A percentile compares a stretch with the other conserved stretches of the same genome.
phyloP scores from a whole-genome alignment of 2,329 filamentous ascomycete genomes.

The Rhytidhysteron rufulum region DNA sequence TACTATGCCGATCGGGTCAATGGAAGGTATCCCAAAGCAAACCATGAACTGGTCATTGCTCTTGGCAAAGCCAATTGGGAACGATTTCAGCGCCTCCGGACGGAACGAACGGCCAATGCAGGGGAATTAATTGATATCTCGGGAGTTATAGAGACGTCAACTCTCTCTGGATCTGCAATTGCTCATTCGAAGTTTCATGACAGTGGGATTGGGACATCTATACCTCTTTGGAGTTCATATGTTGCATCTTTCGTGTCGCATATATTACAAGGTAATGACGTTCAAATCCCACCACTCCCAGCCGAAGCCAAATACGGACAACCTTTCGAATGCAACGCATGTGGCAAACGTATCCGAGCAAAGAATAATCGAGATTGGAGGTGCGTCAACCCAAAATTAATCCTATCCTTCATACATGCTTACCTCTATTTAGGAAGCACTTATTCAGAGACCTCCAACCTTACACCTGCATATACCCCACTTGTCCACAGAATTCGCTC shows the following conservation, averaged over 20 bases:
- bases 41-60: constrained; percentile 2
- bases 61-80: constrained; percentile 18
- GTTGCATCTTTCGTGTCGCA: constrained; percentile 17
- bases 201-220: constrained; percentile 17
- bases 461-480: constrained; percentile 15
- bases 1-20: constrained; percentile 15
- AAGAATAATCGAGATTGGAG: constrained; percentile 17
- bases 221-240: constrained; percentile 10
- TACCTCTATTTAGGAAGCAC: constrained; percentile 14
- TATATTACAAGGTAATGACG: constrained; percentile 8
- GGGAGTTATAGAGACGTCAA: neutral
- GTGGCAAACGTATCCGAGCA: constrained; percentile 11
- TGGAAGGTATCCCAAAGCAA: constrained; percentile 14
- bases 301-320: constrained; percentile 14
- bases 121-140: no score
- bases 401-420: neutral
- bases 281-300: constrained; percentile 15
- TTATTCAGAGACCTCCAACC: constrained; percentile 18
- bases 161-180: constrained; percentile 5
- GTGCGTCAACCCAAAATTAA: no score
- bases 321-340: constrained; percentile 18
- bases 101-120: constrained; percentile 8
- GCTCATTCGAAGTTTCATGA: constrained; percentile 17
- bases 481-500: constrained; percentile 10
- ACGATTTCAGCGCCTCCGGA: constrained; percentile 16